A percentile compares a stretch with the other conserved stretches of the same genome.
These are phyloP conservation scores for Bidens hawaiensis DNA, from an alignment of 140 eudicot genomes.

Conservation along the genomic window DNA sequence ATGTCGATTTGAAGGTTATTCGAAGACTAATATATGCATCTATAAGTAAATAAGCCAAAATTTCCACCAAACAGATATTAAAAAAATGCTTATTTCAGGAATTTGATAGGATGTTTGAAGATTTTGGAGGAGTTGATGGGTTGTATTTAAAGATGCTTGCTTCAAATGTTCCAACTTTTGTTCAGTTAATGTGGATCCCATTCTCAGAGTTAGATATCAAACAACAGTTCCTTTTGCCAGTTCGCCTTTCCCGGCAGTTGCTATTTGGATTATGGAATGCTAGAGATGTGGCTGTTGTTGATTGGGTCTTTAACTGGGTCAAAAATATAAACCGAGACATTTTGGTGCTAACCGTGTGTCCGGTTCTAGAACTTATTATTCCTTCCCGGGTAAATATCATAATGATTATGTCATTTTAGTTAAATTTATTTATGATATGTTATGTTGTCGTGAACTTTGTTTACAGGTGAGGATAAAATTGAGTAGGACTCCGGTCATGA, in stretches of 20 bases:
- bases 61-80: constrained; percentile 5
- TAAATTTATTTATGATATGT: background rate
- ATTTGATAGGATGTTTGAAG: constrained; percentile 67
- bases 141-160: constrained; percentile 80
- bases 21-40: background rate
- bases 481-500: constrained; percentile 38
- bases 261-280: constrained; percentile 46
- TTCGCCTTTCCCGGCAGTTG: constrained; percentile 32
- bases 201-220: constrained; percentile 57
- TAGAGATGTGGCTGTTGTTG: constrained; percentile 26
- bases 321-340: constrained; percentile 46
- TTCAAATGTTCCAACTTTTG: constrained; percentile 64
- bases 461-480: constrained; percentile 43
- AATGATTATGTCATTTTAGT: too few species aligned
- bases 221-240: constrained; percentile 52
- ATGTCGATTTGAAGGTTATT: constrained; percentile 60
- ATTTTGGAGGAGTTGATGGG: constrained; percentile 85
- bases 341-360: constrained; percentile 47
- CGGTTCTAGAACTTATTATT: constrained; percentile 52
- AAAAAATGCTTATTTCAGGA: constrained; percentile 43
- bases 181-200: constrained; percentile 91
- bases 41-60: background rate
- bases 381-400: constrained; percentile 53
- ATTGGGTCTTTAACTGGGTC: constrained; percentile 25
- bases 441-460: constrained; percentile 11